phyloP scores from a whole-genome alignment of 108 stramenopile species.

The Cyclotella distinguenda region DNA sequence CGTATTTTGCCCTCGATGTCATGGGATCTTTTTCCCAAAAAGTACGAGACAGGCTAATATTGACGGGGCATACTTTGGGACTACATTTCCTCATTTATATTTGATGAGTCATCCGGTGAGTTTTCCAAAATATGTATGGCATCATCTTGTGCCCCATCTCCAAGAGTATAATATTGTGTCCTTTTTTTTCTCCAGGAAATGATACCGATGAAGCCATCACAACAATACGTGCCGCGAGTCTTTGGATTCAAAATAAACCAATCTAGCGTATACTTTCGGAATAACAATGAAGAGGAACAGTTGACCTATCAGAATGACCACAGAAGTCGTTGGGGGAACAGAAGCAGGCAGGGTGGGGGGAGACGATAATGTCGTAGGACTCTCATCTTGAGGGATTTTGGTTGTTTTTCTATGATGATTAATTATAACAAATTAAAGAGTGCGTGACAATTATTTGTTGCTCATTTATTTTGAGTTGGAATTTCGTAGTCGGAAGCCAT shows the following conservation, averaged over 20 bases:
- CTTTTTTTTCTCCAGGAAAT: constrained; percentile 57
- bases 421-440: background rate
- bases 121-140: constrained; percentile 10
- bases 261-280: constrained; percentile 74
- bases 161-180: background rate
- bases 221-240: constrained; percentile 88
- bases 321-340: constrained; percentile 31
- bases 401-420: background rate
- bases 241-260: constrained; percentile 96
- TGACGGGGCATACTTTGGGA: constrained; percentile 98
- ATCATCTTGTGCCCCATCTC: background rate
- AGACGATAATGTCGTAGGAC: constrained; percentile 10
- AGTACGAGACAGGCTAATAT: constrained; percentile 86
- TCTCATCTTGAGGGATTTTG: background rate
- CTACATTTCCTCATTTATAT: constrained; percentile 97
- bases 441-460: background rate
- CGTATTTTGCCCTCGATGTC: constrained; percentile 94
- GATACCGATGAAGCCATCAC: constrained; percentile 76
- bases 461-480: no score
- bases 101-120: constrained; percentile 94
- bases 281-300: constrained; percentile 64
- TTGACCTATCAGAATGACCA: constrained; percentile 32
- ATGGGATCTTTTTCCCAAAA: constrained; percentile 90
- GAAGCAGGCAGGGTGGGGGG: constrained; percentile 47
- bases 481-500: no score